Conservation (phyloP, 2,329 filamentous ascomycete genomes). For the Hymenotorrendiella dingleyae region DNA sequence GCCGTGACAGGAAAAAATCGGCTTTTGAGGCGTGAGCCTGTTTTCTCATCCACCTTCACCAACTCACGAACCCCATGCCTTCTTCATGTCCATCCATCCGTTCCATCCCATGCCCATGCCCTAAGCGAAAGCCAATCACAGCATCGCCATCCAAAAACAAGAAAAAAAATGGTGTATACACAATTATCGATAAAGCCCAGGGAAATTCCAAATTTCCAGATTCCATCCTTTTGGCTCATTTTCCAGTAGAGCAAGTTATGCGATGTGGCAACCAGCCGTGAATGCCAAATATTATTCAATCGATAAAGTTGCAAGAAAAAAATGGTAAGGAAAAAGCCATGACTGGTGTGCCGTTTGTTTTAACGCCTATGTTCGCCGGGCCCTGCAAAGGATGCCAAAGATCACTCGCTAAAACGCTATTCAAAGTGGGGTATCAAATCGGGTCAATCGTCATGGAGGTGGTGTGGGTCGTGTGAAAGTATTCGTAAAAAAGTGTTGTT, state of each 20-base stretch:
- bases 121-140: not conserved
- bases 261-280: slow-evolving; percentile 5
- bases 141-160: not conserved
- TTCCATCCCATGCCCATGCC: not conserved
- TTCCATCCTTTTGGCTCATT: slow-evolving; percentile 1
- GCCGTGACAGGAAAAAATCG: too few relatives aligned
- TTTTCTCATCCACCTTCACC: too few relatives aligned
- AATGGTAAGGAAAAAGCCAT: slow-evolving; percentile 1
- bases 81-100: too few relatives aligned
- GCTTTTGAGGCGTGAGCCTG: too few relatives aligned
- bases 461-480: slow-evolving; percentile 11
- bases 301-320: not conserved
- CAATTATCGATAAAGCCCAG: slow-evolving; percentile 8
- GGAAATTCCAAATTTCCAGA: slow-evolving; percentile 7
- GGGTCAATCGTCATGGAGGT: slow-evolving; percentile 15
- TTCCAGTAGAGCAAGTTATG: slow-evolving; percentile 3
- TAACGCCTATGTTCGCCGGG: slow-evolving; percentile 13
- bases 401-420: slow-evolving; percentile 33
- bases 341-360: slow-evolving; percentile 3
- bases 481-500: slow-evolving; percentile 5
- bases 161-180: slow-evolving; percentile 7
- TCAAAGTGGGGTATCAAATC: slow-evolving; percentile 34
- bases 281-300: slow-evolving; percentile 8
- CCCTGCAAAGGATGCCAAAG: slow-evolving; percentile 14
- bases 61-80: too few relatives aligned